phyloP scores from a whole-genome alignment of 352 stramenopile species.

The Phytophthora chlamydospora region DNA sequence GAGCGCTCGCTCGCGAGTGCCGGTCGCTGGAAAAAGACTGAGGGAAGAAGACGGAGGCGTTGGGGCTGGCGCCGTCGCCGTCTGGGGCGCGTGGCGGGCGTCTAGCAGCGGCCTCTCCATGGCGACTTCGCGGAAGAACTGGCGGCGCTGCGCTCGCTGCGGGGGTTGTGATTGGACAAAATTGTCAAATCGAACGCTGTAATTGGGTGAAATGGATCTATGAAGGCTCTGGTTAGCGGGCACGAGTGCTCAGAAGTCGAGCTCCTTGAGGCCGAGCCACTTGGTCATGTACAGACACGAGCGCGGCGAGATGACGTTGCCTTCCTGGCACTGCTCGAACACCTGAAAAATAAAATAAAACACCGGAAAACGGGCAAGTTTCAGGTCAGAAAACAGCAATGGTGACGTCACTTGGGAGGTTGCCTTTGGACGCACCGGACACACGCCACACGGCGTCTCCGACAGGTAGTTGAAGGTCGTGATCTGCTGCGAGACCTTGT shows the following conservation, averaged over 20 bases:
- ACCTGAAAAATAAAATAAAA: slow-evolving; percentile 46
- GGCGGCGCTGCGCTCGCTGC: background rate
- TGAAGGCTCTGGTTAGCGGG: slow-evolving; percentile 1
- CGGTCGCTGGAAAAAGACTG: slow-evolving; percentile 20
- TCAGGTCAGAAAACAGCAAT: slow-evolving; percentile 16
- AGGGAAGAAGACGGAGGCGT: slow-evolving; percentile 9
- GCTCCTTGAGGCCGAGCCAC: slow-evolving; percentile 91
- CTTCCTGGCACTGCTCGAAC: slow-evolving; percentile 91
- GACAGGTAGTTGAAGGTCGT: slow-evolving; percentile 90
- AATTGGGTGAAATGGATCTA: slow-evolving; percentile 30
- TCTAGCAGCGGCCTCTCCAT: slow-evolving; percentile 36
- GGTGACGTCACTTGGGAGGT: background rate
- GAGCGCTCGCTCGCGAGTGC: slow-evolving; percentile 15
- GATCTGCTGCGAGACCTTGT: slow-evolving; percentile 89
- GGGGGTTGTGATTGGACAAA: slow-evolving; percentile 5
- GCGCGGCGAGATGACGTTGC: slow-evolving; percentile 90
- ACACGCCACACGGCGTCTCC: slow-evolving; percentile 89
- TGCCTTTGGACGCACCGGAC: slow-evolving; percentile 62
- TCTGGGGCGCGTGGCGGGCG: slow-evolving; percentile 4
- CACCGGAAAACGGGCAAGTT: slow-evolving; percentile 7
- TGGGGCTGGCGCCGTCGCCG: background rate
- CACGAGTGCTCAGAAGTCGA: slow-evolving; percentile 74
- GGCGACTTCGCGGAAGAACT: background rate
- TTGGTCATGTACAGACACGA: slow-evolving; percentile 93
- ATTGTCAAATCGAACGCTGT: slow-evolving; percentile 6